These are phyloP conservation scores for Viola odorata DNA, from an alignment of 345 rosid genomes.

Conservation along the genomic window DNA sequence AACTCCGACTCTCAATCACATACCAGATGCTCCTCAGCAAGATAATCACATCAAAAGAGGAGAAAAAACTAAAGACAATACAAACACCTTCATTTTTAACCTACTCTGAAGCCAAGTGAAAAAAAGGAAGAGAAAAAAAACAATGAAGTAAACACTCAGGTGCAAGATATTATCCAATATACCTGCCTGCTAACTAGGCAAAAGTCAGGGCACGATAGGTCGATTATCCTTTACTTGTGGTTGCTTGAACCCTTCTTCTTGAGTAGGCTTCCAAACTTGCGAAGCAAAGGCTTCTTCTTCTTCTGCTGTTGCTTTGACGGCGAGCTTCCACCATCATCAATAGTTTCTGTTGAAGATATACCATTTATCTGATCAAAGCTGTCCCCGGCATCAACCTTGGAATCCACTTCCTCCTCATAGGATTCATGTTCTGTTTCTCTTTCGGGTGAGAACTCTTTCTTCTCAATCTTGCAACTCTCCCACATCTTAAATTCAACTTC, in stretches of 20 bases:
- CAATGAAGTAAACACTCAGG: slow-evolving; percentile 31
- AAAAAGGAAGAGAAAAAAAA: slow-evolving; percentile 26
- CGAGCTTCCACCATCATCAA: slow-evolving; percentile 40
- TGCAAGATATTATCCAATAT: slow-evolving; percentile 25
- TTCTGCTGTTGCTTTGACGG: slow-evolving; percentile 53
- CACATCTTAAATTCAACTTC: slow-evolving; percentile 86
- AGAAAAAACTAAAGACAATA: slow-evolving; percentile 26
- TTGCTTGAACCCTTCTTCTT: slow-evolving; percentile 78
- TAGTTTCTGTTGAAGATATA: slow-evolving; percentile 47
- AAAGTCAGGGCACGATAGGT: slow-evolving; percentile 18
- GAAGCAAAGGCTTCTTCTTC: slow-evolving; percentile 87
- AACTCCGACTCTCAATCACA: slow-evolving; percentile 28
- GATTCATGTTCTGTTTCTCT: slow-evolving; percentile 67
- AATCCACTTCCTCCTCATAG: slow-evolving; percentile 64
- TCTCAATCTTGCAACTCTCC: slow-evolving; percentile 97
- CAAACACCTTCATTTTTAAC: slow-evolving; percentile 36
- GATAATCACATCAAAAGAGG: slow-evolving; percentile 18
- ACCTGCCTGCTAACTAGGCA: slow-evolving; percentile 27
- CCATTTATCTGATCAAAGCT: slow-evolving; percentile 63
- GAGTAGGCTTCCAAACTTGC: slow-evolving; percentile 85
- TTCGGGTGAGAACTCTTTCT: slow-evolving; percentile 81
- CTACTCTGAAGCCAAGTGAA: slow-evolving; percentile 24
- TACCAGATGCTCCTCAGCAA: slow-evolving; percentile 28
- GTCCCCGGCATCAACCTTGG: slow-evolving; percentile 57
- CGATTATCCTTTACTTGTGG: slow-evolving; percentile 41